Conservation (phyloP, 2,329 filamentous ascomycete genomes). For the Thermothelomyces thermophilus region DNA sequence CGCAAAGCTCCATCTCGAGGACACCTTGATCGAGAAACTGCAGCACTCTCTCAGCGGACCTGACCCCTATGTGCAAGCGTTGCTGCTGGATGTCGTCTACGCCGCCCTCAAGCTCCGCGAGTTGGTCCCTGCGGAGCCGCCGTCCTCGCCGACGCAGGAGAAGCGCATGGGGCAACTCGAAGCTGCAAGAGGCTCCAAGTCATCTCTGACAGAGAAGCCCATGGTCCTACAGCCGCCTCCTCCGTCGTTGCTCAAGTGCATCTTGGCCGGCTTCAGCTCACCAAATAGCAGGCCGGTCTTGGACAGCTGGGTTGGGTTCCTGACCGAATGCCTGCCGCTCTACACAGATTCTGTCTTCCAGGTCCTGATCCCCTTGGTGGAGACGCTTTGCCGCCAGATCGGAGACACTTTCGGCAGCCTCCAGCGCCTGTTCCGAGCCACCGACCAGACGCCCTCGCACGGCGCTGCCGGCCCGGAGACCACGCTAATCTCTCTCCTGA, state of each 20-base stretch:
- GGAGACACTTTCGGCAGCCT: conserved; percentile 64
- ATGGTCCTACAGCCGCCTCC: conserved; percentile 48
- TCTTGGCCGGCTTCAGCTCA: conserved; percentile 75
- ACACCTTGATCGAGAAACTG: conserved; percentile 62
- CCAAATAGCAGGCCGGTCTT: conserved; percentile 66
- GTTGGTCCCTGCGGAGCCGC: conserved; percentile 33
- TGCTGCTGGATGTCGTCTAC: conserved; percentile 72
- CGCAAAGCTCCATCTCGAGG: conserved; percentile 61
- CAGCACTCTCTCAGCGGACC: conserved; percentile 51
- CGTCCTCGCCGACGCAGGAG: conserved; percentile 41
- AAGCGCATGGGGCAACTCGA: conserved; percentile 41
- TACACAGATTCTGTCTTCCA: conserved; percentile 84
- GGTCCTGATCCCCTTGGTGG: conserved; percentile 81
- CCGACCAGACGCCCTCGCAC: conserved; percentile 8
- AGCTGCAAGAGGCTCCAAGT: conserved; percentile 34
- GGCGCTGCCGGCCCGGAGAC: conserved; percentile 52
- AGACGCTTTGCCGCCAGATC: conserved; percentile 79
- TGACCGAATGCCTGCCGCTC: conserved; percentile 75
- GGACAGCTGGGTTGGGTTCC: conserved; percentile 85
- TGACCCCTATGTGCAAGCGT: conserved; percentile 67
- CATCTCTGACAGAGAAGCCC: conserved; percentile 32
- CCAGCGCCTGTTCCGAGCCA: conserved; percentile 52
- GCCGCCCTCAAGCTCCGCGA: conserved; percentile 63
- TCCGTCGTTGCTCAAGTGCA: conserved; percentile 68
- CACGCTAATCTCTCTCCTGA: conserved; percentile 77